Evolutionary conservation across 805 yeast genomes (phyloP), one percentile per base, ranked within the genome.

Genomic region (Ogataea methanolica): DNA sequence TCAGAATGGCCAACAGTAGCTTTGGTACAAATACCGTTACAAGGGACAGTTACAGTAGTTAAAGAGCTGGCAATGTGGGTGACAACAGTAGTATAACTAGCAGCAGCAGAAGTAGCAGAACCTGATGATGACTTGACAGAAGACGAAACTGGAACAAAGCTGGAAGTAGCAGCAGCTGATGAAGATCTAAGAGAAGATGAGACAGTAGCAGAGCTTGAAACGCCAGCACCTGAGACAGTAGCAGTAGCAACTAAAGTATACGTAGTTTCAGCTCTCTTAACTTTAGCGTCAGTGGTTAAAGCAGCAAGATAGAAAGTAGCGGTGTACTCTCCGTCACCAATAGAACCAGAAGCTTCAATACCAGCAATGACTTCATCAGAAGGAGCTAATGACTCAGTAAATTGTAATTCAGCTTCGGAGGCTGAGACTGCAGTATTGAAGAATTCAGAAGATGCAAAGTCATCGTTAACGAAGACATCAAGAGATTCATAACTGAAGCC

Each of bases 1-100:
- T 45, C 55, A 11, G 37, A 17, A 12, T 48, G n/a, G 19, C 34
- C 41, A 19, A 48, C 46, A n/a, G 47, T 43, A 17, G 49, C 38
- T 1, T 46, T 9, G 4, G 43, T 23, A 37, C 58, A 54, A 12
- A 41, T 22, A n/a, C 52, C 53, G 35, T 51, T 34, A 42, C 55
- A 52, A 19, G 56, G 36, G 37, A 52, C 55, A 22, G 58, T 54
- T 21, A 53, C 55, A 33, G 55, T 53, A 12, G 57, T 53, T 29
- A 42, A n/a, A 21, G 43, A 26, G 23, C 47, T 39, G 16, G 45
- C 33, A 22, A 16, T 36, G 21, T 47, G 19, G 9, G 51, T 43
- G 22, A 51, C n/a, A 35, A 16, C 37, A 35, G 21, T n/a, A n/a
- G 19, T 9, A 5, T 16, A 35, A 35, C 7, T 29, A 22, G 47